Evolutionary conservation across 2,329 filamentous ascomycete genomes (phyloP).

Genomic region (Pseudogymnoascus sp.): DNA sequence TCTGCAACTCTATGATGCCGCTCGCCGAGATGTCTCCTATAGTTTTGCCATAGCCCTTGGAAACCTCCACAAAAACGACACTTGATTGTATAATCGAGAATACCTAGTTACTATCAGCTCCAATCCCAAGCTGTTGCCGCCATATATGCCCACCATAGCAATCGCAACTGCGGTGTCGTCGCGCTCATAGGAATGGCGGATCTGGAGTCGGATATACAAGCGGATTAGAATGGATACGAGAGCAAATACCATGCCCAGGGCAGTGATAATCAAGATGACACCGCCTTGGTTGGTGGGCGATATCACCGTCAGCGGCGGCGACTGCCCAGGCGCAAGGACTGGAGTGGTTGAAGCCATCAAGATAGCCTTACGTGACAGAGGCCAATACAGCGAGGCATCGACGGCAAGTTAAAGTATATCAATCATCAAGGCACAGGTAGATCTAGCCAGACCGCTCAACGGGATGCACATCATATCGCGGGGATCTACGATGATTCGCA

Average conservation of each 20-base stretch:
- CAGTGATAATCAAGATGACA: conserved; percentile 34
- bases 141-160: conserved; percentile 24
- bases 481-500: background rate
- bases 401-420: background rate
- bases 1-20: conserved; percentile 26
- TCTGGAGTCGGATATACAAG: conserved; percentile 32
- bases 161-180: conserved; percentile 31
- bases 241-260: conserved; percentile 32
- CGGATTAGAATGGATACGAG: conserved; percentile 34
- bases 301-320: conserved; percentile 31
- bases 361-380: background rate
- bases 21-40: conserved; percentile 19
- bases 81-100: conserved; percentile 32
- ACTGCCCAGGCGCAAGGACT: conserved; percentile 10
- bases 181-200: conserved; percentile 22
- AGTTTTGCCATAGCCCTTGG: conserved; percentile 34
- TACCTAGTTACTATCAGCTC: conserved; percentile 24
- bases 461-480: background rate
- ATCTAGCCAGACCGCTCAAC: background rate
- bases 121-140: background rate
- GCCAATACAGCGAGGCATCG: background rate
- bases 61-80: conserved; percentile 32
- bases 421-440: background rate
- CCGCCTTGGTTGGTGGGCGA: conserved; percentile 34
- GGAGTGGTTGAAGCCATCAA: background rate